A percentile compares a stretch with the other conserved stretches of the same genome.
These are phyloP conservation scores for Colletotrichum sp. DNA, from an alignment of 2,329 filamentous ascomycete genomes.

Conservation along the genomic window DNA sequence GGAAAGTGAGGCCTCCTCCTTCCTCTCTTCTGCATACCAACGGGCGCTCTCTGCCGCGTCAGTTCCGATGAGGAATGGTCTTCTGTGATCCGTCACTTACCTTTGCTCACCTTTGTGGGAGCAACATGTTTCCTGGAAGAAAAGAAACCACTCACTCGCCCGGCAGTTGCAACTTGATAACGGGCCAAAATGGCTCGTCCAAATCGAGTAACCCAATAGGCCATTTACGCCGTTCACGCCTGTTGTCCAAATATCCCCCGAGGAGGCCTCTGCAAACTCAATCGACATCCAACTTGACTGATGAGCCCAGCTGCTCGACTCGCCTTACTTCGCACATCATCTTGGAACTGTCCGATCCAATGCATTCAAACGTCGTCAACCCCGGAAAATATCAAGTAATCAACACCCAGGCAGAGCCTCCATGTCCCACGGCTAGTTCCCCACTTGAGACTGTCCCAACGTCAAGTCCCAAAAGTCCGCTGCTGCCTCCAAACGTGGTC, in stretches of 20 bases:
- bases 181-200: not conserved
- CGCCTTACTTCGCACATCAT: not conserved
- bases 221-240: not conserved
- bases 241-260: not conserved
- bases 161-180: not conserved
- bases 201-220: not conserved
- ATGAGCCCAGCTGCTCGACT: not conserved
- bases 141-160: not conserved
- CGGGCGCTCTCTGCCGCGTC: not conserved
- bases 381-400: not conserved
- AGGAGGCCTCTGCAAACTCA: not conserved
- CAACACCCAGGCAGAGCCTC: conserved; percentile 15
- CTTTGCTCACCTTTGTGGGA: not conserved
- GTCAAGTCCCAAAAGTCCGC: not conserved
- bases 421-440: not conserved
- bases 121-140: not conserved
- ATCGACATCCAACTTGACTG: not conserved
- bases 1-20: not conserved
- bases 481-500: not conserved
- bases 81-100: not conserved
- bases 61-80: not conserved
- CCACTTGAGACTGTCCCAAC: conserved; percentile 17
- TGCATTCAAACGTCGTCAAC: not conserved
- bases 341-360: not conserved
- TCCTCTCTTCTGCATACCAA: not conserved